A percentile compares a stretch with the other conserved stretches of the same genome.
These are phyloP conservation scores for Rhododendron griersonianum DNA, from an alignment of 148 eudicot species.

Conservation along the genomic window DNA sequence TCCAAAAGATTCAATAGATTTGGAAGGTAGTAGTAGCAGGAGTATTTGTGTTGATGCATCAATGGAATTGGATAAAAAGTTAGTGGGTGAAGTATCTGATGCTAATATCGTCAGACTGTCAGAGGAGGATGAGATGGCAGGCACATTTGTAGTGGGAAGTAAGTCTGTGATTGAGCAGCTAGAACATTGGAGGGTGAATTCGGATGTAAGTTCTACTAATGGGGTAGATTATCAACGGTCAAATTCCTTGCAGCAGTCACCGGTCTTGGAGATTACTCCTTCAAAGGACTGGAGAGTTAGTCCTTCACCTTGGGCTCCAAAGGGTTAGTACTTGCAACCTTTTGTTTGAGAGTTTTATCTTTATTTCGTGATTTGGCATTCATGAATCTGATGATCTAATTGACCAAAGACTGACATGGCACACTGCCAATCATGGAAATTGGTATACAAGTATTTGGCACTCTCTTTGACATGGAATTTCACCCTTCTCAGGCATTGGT, in stretches of 20 bases:
- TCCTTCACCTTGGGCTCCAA: slow-evolving; percentile 17
- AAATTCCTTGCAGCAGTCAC: slow-evolving; percentile 19
- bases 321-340: slow-evolving; percentile 19
- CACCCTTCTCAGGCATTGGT: background rate
- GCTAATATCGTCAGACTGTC: background rate
- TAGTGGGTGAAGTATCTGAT: background rate
- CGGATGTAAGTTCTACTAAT: slow-evolving; percentile 17
- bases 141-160: background rate
- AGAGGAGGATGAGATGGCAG: slow-evolving; percentile 9
- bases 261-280: slow-evolving; percentile 18
- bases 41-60: slow-evolving; percentile 7
- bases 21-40: slow-evolving; percentile 4
- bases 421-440: background rate
- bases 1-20: background rate
- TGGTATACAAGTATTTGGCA: background rate
- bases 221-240: slow-evolving; percentile 5
- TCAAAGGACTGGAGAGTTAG: slow-evolving; percentile 18
- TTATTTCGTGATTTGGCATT: background rate
- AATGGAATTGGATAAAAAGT: background rate
- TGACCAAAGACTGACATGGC: background rate
- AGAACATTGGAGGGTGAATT: slow-evolving; percentile 6
- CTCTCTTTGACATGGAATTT: background rate
- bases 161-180: background rate
- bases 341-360: background rate
- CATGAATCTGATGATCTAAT: background rate